These are phyloP conservation scores for Flaveria floridana DNA, from an alignment of 140 eudicot genomes.

Conservation along the genomic window DNA sequence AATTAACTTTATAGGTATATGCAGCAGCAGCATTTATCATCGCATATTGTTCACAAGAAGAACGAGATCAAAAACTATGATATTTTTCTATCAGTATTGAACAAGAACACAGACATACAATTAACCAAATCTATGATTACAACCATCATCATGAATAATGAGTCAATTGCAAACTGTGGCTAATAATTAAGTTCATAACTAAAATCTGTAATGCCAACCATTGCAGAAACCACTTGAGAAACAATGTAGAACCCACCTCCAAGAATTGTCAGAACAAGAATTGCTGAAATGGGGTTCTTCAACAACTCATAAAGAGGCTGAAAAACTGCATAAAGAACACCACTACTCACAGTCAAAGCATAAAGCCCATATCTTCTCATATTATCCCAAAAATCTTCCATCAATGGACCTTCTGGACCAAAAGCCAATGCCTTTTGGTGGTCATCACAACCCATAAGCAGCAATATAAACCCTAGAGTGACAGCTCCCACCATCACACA, in stretches of 20 bases:
- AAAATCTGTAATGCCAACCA: slow-evolving; percentile 93
- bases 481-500: slow-evolving; percentile 53
- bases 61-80: slow-evolving; percentile 6
- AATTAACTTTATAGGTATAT: slow-evolving; percentile 1
- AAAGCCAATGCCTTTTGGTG: slow-evolving; percentile 78
- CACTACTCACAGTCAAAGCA: slow-evolving; percentile 87
- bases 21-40: not conserved
- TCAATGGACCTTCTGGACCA: slow-evolving; percentile 91
- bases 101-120: slow-evolving; percentile 2
- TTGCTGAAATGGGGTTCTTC: slow-evolving; percentile 90
- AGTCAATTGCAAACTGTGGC: not conserved
- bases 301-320: slow-evolving; percentile 78
- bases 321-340: slow-evolving; percentile 63
- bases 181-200: slow-evolving; percentile 66
- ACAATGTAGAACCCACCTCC: slow-evolving; percentile 77
- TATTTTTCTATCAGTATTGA: slow-evolving; percentile 6
- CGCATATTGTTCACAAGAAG: slow-evolving; percentile 17
- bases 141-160: slow-evolving; percentile 1
- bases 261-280: slow-evolving; percentile 59
- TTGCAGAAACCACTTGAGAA: slow-evolving; percentile 84
- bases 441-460: slow-evolving; percentile 69
- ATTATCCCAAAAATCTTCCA: slow-evolving; percentile 99
- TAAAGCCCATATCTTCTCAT: slow-evolving; percentile 95
- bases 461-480: slow-evolving; percentile 57
- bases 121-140: slow-evolving; percentile 19